A percentile compares a stretch with the other conserved stretches of the same genome.
These are phyloP conservation scores for Cladosporium sp. DNA, from an alignment of 2,329 filamentous ascomycete species.

Conservation along the genomic window DNA sequence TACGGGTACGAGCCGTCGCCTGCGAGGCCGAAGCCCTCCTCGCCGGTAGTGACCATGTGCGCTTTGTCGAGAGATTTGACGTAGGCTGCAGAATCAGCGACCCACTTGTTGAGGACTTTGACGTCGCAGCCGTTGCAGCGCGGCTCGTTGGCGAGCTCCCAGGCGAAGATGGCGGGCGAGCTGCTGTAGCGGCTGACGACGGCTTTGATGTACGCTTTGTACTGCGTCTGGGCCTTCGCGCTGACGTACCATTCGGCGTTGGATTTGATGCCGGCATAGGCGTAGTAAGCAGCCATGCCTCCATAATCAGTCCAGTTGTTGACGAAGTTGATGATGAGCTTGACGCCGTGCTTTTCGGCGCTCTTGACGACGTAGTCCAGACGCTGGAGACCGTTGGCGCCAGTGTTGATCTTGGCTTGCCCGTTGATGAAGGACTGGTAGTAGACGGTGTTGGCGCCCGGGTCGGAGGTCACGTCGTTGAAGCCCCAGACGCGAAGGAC, in stretches of 20 bases:
- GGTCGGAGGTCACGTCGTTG: constrained; percentile 55
- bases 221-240: constrained; percentile 49
- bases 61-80: constrained; percentile 63
- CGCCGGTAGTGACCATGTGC: constrained; percentile 64
- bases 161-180: constrained; percentile 63
- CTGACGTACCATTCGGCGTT: constrained; percentile 61
- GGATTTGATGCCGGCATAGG: constrained; percentile 53
- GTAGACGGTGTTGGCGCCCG: constrained; percentile 49
- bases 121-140: constrained; percentile 62
- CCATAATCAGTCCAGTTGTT: constrained; percentile 72
- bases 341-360: constrained; percentile 60
- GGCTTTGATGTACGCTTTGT: constrained; percentile 61
- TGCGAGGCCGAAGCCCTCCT: constrained; percentile 54
- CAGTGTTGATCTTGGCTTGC: constrained; percentile 62
- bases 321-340: constrained; percentile 65
- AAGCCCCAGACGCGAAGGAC: constrained; percentile 65
- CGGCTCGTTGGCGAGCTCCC: constrained; percentile 69
- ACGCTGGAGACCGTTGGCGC: constrained; percentile 61
- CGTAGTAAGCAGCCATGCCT: constrained; percentile 61
- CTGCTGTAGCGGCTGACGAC: constrained; percentile 61
- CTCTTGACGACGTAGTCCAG: constrained; percentile 64
- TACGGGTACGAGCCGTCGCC: constrained; percentile 38
- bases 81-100: constrained; percentile 56
- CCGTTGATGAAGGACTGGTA: constrained; percentile 56
- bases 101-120: constrained; percentile 62